A percentile compares a stretch with the other conserved stretches of the same genome.
Evolutionary conservation across 2,329 filamentous ascomycete genomes (phyloP).

Genomic region (Orbilia quercus): DNA sequence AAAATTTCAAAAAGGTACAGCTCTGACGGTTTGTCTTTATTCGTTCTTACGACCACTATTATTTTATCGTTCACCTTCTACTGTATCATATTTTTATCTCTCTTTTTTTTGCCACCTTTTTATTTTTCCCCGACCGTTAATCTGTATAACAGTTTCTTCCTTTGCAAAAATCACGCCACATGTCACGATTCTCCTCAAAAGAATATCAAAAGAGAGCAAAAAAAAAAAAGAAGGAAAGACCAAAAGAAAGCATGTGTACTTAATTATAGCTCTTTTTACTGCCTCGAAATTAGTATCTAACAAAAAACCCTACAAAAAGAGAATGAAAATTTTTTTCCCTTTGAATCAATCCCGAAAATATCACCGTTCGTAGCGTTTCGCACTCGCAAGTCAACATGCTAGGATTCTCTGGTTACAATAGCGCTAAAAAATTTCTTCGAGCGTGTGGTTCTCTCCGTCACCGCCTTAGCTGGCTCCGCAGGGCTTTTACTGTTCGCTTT

Average conservation of each 20-base stretch:
- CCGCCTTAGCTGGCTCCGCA: conserved; percentile 1
- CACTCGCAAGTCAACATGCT: conserved; percentile 43
- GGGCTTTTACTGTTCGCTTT: conserved; percentile 10
- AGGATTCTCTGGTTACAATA: conserved; percentile 39
- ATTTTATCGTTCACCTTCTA: conserved; percentile 26
- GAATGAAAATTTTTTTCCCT: conserved; percentile 56
- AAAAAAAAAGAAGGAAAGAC: conserved; percentile 20
- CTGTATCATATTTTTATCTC: conserved; percentile 49
- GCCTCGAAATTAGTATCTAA: conserved; percentile 53
- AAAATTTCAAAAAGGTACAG: conserved; percentile 48
- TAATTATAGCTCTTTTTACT: conserved; percentile 53
- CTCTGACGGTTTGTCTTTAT: conserved; percentile 40
- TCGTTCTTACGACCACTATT: conserved; percentile 45
- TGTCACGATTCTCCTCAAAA: conserved; percentile 47
- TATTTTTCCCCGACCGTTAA: conserved; percentile 11
- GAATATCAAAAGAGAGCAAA: conserved; percentile 35
- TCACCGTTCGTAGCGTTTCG: conserved; percentile 34
- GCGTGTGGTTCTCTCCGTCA: conserved; percentile 1
- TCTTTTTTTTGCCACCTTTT: conserved; percentile 15
- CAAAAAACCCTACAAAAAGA: conserved; percentile 52
- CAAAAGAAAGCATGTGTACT: conserved; percentile 51
- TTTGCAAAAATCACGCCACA: conserved; percentile 34
- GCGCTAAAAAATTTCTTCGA: conserved; percentile 35
- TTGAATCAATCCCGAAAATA: conserved; percentile 48
- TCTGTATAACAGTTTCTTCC: conserved; percentile 55